phyloP scores from a whole-genome alignment of 257 asterid genomes.

The Scutellaria barbata region DNA sequence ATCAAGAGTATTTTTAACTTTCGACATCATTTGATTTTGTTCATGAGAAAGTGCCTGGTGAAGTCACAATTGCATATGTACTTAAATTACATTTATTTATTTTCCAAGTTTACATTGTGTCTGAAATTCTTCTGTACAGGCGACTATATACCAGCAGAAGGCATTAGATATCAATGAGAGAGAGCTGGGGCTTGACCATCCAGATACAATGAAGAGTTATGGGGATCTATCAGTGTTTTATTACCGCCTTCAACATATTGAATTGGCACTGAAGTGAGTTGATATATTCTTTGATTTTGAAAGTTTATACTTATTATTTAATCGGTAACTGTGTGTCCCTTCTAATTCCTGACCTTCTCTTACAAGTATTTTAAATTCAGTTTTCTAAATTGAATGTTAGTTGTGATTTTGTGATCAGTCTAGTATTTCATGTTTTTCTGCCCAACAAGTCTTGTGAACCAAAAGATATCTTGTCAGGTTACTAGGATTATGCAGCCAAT shows the following conservation, averaged over 20 bases:
- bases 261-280: conserved; percentile 94
- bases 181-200: conserved; percentile 99
- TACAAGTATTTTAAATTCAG: conserved; percentile 14
- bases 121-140: conserved; percentile 55
- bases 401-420: conserved; percentile 1
- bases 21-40: conserved; percentile 9
- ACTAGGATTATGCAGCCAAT: neutral
- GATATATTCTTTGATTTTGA: conserved; percentile 34
- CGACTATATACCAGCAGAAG: conserved; percentile 95
- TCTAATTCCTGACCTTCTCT: neutral
- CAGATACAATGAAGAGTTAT: conserved; percentile 99
- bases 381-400: conserved; percentile 10
- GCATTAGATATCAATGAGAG: conserved; percentile 98
- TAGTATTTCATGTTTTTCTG: neutral
- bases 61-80: conserved; percentile 8
- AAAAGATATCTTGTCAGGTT: neutral
- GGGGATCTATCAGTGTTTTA: conserved; percentile 98
- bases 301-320: conserved; percentile 16
- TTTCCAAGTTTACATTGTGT: conserved; percentile 27
- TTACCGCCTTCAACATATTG: conserved; percentile 98
- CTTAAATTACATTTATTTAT: conserved; percentile 1
- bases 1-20: conserved; percentile 19
- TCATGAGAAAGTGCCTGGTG: conserved; percentile 24
- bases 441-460: neutral
- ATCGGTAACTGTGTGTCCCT: conserved; percentile 23